These are phyloP conservation scores for Penicillium sp. DNA, from an alignment of 2,329 filamentous ascomycete genomes.

Conservation along the genomic window DNA sequence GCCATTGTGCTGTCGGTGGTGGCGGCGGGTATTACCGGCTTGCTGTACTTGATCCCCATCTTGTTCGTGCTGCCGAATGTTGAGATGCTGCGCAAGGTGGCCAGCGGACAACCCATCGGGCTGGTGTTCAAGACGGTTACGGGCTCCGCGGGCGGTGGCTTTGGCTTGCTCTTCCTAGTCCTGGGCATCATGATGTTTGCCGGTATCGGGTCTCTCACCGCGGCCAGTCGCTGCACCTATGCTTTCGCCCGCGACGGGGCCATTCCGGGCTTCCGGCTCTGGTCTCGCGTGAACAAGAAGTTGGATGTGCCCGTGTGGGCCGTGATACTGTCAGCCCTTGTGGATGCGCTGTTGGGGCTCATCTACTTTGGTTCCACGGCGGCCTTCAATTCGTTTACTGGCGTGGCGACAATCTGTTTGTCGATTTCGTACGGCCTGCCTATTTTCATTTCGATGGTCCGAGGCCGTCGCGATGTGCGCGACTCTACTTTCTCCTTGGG, in stretches of 20 bases:
- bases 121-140: constrained; percentile 73
- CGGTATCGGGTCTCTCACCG: constrained; percentile 70
- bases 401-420: constrained; percentile 75
- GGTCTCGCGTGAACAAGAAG: constrained; percentile 62
- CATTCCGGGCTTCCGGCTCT: constrained; percentile 66
- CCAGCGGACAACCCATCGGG: constrained; percentile 73
- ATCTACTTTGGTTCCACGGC: constrained; percentile 77
- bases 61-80: constrained; percentile 73
- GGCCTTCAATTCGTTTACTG: constrained; percentile 76
- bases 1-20: constrained; percentile 69
- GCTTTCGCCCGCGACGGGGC: constrained; percentile 73
- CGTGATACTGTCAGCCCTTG: constrained; percentile 63
- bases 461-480: constrained; percentile 63
- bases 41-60: constrained; percentile 68
- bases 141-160: constrained; percentile 68
- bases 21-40: constrained; percentile 63
- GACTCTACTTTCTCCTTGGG: constrained; percentile 68
- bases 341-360: constrained; percentile 69
- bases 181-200: constrained; percentile 75
- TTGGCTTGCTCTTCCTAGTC: constrained; percentile 71
- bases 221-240: constrained; percentile 70
- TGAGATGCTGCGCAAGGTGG: constrained; percentile 59
- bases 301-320: constrained; percentile 70
- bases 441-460: constrained; percentile 67
- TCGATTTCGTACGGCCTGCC: constrained; percentile 73